Evolutionary conservation across 148 eudicot genomes (phyloP).

Genomic region (Amaranthus cruentus): DNA sequence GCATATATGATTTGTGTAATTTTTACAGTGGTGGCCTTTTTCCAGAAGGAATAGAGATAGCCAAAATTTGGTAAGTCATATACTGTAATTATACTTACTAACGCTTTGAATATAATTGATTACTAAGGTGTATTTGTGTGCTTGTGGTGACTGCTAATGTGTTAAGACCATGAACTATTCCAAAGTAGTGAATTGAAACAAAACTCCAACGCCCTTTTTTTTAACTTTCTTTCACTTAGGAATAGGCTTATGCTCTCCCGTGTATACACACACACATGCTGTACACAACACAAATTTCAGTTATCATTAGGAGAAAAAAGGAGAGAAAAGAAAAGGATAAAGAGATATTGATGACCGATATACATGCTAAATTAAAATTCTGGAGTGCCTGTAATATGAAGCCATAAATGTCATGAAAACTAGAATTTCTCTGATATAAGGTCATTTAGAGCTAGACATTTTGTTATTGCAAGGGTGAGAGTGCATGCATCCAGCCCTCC

Average conservation of each 20-base stretch:
- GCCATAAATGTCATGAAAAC: too few species aligned
- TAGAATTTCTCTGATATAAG: not conserved
- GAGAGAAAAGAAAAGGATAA: too few species aligned
- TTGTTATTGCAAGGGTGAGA: not conserved
- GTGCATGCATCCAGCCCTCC: not conserved
- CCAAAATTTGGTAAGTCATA: constrained; percentile 78
- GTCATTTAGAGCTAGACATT: not conserved
- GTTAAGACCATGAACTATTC: not conserved
- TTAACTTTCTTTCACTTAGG: too few species aligned
- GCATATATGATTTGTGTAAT: constrained; percentile 26
- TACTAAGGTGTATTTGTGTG: not conserved
- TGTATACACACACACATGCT: too few species aligned
- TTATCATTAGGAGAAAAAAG: too few species aligned
- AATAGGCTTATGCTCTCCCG: too few species aligned
- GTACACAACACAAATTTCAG: too few species aligned
- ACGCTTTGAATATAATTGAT: not conserved
- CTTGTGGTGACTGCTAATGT: not conserved
- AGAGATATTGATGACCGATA: too few species aligned
- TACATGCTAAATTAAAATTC: too few species aligned
- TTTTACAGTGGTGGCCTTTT: constrained; percentile 97
- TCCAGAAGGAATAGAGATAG: constrained; percentile 94
- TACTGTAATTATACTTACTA: not conserved
- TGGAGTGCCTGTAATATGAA: too few species aligned
- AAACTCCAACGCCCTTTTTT: too few species aligned
- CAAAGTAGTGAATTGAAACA: not conserved